These are phyloP conservation scores for Rhodomyrtus tomentosa DNA, from an alignment of 345 rosid species.

Conservation along the genomic window DNA sequence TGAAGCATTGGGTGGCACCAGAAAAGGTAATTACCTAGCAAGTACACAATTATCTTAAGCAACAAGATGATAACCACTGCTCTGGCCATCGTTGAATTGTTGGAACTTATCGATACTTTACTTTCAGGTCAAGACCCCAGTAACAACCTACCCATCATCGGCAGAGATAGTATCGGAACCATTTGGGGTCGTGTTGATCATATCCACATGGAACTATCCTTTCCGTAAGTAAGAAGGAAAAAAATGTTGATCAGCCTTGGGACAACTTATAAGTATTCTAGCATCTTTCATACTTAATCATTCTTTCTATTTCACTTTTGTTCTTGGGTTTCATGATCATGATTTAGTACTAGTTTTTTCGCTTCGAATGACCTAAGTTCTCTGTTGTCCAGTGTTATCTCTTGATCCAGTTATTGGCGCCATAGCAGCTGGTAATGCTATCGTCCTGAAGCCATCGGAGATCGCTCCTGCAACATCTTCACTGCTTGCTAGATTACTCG, in stretches of 20 bases:
- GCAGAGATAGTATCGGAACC: slow-evolving; percentile 84
- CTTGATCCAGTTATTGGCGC: slow-evolving; percentile 73
- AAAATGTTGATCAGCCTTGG: neutral
- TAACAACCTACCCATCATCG: slow-evolving; percentile 63
- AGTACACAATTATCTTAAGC: too few species aligned
- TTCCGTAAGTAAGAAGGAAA: slow-evolving; percentile 29
- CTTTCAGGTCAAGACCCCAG: slow-evolving; percentile 55
- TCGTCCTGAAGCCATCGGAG: slow-evolving; percentile 47
- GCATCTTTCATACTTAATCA: neutral
- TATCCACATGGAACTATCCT: slow-evolving; percentile 85
- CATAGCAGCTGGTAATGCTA: slow-evolving; percentile 48
- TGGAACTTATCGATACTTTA: neutral
- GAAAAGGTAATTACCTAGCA: slow-evolving; percentile 35
- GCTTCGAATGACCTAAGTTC: neutral
- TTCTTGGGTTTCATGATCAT: neutral
- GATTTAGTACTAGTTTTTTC: neutral
- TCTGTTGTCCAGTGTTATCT: slow-evolving; percentile 38
- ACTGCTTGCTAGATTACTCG: slow-evolving; percentile 16
- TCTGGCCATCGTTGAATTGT: neutral
- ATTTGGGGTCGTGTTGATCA: slow-evolving; percentile 63
- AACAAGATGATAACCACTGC: neutral
- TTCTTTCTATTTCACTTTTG: neutral
- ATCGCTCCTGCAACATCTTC: slow-evolving; percentile 42
- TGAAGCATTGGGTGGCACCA: slow-evolving; percentile 74
- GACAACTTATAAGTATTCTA: neutral